A percentile compares a stretch with the other conserved stretches of the same genome.
phyloP scores from a whole-genome alignment of 2,329 filamentous ascomycete species.

The Biscogniauxia mediterranea region DNA sequence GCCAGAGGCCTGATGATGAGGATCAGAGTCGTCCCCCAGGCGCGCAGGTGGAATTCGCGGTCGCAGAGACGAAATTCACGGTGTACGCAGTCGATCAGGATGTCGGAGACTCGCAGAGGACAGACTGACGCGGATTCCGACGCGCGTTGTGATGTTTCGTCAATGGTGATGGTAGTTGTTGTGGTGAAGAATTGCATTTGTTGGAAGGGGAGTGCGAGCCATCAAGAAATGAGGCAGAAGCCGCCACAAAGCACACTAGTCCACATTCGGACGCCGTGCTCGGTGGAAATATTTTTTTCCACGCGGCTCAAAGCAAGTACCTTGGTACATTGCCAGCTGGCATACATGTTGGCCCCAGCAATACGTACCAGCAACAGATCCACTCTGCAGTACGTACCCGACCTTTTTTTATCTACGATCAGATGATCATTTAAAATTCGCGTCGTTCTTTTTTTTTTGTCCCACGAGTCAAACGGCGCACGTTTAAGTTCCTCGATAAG shows the following conservation, averaged over 20 bases:
- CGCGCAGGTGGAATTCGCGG: constrained; percentile 20
- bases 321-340: constrained; percentile 1
- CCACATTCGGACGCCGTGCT: constrained; percentile 26
- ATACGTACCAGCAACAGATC: not conserved
- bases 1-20: constrained; percentile 37
- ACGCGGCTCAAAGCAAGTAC: constrained; percentile 14
- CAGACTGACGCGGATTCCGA: constrained; percentile 45
- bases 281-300: constrained; percentile 25
- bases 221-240: constrained; percentile 23
- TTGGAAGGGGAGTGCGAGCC: constrained; percentile 22
- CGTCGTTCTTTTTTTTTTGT: not conserved
- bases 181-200: constrained; percentile 38
- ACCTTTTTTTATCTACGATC: not conserved
- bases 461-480: not conserved
- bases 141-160: constrained; percentile 50
- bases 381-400: not conserved
- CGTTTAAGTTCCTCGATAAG: not conserved
- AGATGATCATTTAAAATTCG: not conserved
- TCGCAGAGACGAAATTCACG: constrained; percentile 36
- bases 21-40: constrained; percentile 22
- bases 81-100: constrained; percentile 33
- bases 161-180: constrained; percentile 38
- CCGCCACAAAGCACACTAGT: constrained; percentile 35
- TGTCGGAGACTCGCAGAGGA: constrained; percentile 34
- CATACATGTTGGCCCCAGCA: not conserved